Evolutionary conservation across 345 rosid species (phyloP), one percentile per base, ranked within the genome.

Genomic region (Gynandropsis gynandra): DNA sequence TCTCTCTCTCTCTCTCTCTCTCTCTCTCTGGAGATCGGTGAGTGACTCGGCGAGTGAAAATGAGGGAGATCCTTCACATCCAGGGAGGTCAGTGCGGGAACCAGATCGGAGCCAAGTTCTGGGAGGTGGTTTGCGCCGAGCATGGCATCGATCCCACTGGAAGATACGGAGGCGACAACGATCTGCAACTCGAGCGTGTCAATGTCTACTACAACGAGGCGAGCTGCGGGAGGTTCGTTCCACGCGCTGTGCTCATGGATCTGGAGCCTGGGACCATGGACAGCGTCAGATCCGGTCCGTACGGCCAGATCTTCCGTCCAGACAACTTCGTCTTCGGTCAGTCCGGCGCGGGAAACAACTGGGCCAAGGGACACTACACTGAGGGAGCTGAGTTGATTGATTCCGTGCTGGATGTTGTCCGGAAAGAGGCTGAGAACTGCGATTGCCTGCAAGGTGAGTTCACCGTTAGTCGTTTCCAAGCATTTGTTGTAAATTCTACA

Each of bases 311-410:
- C 36, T 73, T 73, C 69, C 32, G 78, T 15, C 74, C 78, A 0
- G 78, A 73, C 21, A 73, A 73, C 74, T 73, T 69, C 14, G 78
- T 73, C 9, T 73, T 69, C 39, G 74, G 78, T 4, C 74, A 69
- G 50, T 73, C 74, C 15, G 78, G 78, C 0, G 78, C 74, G 0
- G 78, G 78, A 4, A 73, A 73, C 50, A 73, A 73, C 53, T 73
- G 77, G 74, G 74, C 77, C 5, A 73, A 73, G 56, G 78, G 74
- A 4, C 78, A 73, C 46, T 74, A 74, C 58, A 74, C 78, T 0
- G 64, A 60, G 19, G 64, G 64, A 13, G 64, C 64, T 32, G 64
- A 60, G 11, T 42, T 60, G 0, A 60, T 60, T 8, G 64, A 60
- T 13, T 60, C 64, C 0, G 64, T 60, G 0, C 64, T 60, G 9